Evolutionary conservation across 2,329 filamentous ascomycete genomes (phyloP), one percentile per base, ranked within the genome.

Genomic region (Tolypocladium album): DNA sequence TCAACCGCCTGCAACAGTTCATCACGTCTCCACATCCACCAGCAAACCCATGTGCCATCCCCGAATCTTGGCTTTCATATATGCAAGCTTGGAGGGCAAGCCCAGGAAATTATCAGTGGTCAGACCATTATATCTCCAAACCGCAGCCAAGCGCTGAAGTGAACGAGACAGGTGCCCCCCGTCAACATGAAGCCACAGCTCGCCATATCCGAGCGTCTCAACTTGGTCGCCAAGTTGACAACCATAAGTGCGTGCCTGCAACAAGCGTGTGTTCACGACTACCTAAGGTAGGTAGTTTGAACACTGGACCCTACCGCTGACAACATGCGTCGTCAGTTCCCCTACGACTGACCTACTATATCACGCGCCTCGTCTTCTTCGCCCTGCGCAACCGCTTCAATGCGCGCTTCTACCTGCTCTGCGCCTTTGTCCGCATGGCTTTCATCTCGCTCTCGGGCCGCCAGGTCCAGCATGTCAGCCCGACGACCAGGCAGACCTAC

Each of bases 401-500:
- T 9, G n/a, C 62, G 15, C 60, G 61, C 13, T 40, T 56, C 22
- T 67, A 60, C 45, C 17, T 66, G 1, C 4, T 60, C 3, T 64
- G 63, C 59, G 66, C 67, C 40, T 20, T 56, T 4, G 53, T 65
- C 9, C 60, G 63, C 15, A 58, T 66, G 17, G 47, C 60, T 8
- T 62, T 70, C 27, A 57, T 53, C n/a, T 62, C 59, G 15, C 61
- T 70, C 40, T 64, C 61, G 1, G 63, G 61, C 47, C 64, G 64
- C 17, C 62, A 70, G 40, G 57, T 68, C 15, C 69, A 70, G 55
- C 61, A 58, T 27, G n/a, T 69, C 2, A 17, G 59, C 15, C 63
- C 64, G 5, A 55, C 66, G 7, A 66, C 66, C 0, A 38, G 63
- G 11, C 53, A 62, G 15, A 58, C 62, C 3, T 71, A 71, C 58